Evolutionary conservation across 179 eudicot genomes (phyloP), one percentile per base, ranked within the genome.

Genomic region (Gypsophila paniculata): DNA sequence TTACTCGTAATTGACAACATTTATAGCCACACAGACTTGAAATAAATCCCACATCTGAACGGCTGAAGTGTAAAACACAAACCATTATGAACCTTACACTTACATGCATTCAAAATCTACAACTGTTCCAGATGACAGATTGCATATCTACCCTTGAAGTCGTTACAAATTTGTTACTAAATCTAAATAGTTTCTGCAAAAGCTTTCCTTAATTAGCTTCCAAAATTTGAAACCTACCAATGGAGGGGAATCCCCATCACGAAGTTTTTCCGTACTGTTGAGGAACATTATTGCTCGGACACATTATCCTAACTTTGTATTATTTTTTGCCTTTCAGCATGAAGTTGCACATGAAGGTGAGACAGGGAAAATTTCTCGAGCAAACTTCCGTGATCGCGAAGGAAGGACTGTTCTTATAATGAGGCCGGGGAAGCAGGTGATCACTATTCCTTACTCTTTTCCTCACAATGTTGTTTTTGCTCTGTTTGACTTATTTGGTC

Each of bases 341-440:
- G 92, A 91, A 69, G 84, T 91, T 67, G 97, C 89, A 60, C 79
- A 80, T 59, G 96, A 91, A 83, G 96, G 91, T 21, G 88, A 86
- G 77, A 85, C 86, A 5, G 97, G 96, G 58, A 90, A 86, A 80
- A 73, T 91, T 61, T 90, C 83, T 75, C 85, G 82, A 72, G 90
- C 97, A 57, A 74, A 84, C 70, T 91, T 81, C 69, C 80, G 61
- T 57, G 97, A 91, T 79, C 86, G 84, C 72, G 52, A 48, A 8
- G 91, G 89, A 58, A 83, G 96, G 81, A 73, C 83, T 65, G 89
- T 91, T 58, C 89, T 91, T 68, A 76, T 91, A 71, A 80, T 91
- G 96, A 90, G 96, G 80, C 97, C 97, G 2, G 90, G 88, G 60
- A 80, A 80, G 61, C 88, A 88, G 93, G 97, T 90, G 59, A 39